Conservation (phyloP, 768 basidiomycete species). For the Jaapia argillacea region DNA sequence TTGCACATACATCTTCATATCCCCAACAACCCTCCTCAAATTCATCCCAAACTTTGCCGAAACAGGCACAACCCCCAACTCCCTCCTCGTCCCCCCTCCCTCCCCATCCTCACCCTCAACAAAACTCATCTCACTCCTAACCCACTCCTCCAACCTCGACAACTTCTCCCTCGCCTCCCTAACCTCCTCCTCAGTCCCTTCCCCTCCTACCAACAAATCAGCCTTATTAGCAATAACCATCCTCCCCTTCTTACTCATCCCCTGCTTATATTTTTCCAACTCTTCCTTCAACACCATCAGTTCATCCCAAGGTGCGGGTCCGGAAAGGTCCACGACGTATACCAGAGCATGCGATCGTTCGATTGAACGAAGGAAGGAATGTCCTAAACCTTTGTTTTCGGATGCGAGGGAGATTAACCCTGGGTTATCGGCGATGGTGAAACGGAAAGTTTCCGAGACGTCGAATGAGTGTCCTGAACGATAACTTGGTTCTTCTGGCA, state of each 20-base stretch:
- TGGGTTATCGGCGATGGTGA: conserved; percentile 96
- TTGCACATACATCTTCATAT: conserved; percentile 59
- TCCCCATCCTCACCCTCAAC: neutral
- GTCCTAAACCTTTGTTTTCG: conserved; percentile 86
- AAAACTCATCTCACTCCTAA: conserved; percentile 31
- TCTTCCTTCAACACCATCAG: conserved; percentile 67
- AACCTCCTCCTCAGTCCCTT: conserved; percentile 32
- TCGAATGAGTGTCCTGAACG: too few species aligned
- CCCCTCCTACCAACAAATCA: conserved; percentile 61
- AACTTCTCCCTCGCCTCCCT: conserved; percentile 49
- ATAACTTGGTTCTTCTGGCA: conserved; percentile 36
- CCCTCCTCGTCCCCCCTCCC: conserved; percentile 6
- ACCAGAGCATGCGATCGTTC: conserved; percentile 85
- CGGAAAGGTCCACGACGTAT: conserved; percentile 86
- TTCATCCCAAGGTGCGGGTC: conserved; percentile 68
- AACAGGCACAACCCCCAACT: conserved; percentile 64
- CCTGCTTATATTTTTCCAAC: conserved; percentile 71
- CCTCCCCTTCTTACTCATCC: conserved; percentile 65
- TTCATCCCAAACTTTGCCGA: conserved; percentile 88
- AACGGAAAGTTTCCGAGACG: conserved; percentile 67
- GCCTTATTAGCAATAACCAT: conserved; percentile 95
- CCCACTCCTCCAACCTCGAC: conserved; percentile 43
- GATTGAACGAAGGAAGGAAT: conserved; percentile 88
- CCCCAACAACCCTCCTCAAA: conserved; percentile 51
- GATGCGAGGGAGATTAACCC: conserved; percentile 82